phyloP scores from a whole-genome alignment of 441 rosid genomes.

The Dalechampia spathulata region DNA sequence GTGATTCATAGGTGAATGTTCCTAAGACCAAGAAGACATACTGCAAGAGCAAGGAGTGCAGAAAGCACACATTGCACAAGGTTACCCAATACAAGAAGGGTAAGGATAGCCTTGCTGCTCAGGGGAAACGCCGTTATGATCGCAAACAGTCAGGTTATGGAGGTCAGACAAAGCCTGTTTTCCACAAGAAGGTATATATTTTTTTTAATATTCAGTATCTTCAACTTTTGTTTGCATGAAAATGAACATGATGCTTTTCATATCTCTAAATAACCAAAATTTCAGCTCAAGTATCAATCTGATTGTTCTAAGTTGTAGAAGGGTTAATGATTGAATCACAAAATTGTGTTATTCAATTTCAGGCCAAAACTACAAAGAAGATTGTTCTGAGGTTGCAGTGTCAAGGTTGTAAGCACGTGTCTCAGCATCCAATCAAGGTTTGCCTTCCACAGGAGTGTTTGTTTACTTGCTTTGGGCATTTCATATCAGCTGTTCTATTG shows the following conservation, averaged over 20 bases:
- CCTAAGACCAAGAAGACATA: conserved; percentile 70
- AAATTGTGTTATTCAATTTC: neutral
- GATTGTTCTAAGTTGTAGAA: neutral
- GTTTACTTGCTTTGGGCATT: neutral
- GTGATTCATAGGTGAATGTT: conserved; percentile 41
- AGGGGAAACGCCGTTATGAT: conserved; percentile 71
- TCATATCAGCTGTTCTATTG: no score
- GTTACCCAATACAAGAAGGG: conserved; percentile 75
- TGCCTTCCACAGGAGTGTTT: no score
- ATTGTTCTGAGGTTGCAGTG: conserved; percentile 58
- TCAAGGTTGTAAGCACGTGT: conserved; percentile 54
- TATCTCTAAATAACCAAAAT: neutral
- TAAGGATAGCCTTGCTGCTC: conserved; percentile 59
- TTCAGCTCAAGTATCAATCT: neutral
- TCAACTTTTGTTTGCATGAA: neutral
- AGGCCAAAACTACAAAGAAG: conserved; percentile 65
- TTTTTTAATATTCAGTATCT: neutral
- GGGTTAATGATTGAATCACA: neutral
- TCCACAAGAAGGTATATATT: conserved; percentile 21
- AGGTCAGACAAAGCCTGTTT: conserved; percentile 66
- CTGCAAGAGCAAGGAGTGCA: conserved; percentile 68
- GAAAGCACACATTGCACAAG: conserved; percentile 72
- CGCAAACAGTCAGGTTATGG: conserved; percentile 66
- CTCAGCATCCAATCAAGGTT: conserved; percentile 58
- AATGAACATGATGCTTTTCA: neutral